Conservation (phyloP, 495 filamentous ascomycete genomes). For the Penicillium turbatum region DNA sequence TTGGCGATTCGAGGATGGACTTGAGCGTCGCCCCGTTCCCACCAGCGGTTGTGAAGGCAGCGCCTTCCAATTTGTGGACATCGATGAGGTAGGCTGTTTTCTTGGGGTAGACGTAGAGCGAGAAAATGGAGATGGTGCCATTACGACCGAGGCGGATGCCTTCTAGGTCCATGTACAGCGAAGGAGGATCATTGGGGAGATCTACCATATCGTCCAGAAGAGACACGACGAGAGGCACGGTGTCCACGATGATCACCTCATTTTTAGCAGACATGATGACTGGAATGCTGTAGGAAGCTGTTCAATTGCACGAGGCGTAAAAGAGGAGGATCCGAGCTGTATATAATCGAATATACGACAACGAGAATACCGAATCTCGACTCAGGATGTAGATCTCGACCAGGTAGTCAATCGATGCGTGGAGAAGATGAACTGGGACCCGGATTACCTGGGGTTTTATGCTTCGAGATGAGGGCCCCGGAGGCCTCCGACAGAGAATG, state of each 20-base stretch:
- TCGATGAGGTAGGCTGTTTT: conserved; percentile 44
- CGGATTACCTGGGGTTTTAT: no score
- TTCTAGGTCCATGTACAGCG: conserved; percentile 54
- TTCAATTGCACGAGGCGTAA: neutral
- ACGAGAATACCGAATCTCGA: no score
- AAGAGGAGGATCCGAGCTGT: neutral
- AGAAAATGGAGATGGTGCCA: conserved; percentile 49
- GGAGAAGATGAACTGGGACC: no score
- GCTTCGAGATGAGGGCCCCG: no score
- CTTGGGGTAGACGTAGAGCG: conserved; percentile 26
- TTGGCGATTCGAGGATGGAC: conserved; percentile 44
- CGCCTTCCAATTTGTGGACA: conserved; percentile 39
- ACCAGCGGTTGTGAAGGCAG: conserved; percentile 41
- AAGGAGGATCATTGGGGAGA: conserved; percentile 1
- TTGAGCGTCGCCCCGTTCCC: conserved; percentile 38
- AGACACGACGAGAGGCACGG: conserved; percentile 4
- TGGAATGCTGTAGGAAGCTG: neutral
- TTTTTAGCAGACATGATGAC: conserved; percentile 2
- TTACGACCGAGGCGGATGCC: conserved; percentile 46
- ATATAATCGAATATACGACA: neutral
- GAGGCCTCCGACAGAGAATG: no score
- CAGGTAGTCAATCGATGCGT: no score
- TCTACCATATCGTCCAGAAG: conserved; percentile 16
- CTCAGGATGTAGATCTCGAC: no score
- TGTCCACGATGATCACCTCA: conserved; percentile 1